Evolutionary conservation across 2,329 filamentous ascomycete genomes (phyloP).

Genomic region (Diaporthe velutina): DNA sequence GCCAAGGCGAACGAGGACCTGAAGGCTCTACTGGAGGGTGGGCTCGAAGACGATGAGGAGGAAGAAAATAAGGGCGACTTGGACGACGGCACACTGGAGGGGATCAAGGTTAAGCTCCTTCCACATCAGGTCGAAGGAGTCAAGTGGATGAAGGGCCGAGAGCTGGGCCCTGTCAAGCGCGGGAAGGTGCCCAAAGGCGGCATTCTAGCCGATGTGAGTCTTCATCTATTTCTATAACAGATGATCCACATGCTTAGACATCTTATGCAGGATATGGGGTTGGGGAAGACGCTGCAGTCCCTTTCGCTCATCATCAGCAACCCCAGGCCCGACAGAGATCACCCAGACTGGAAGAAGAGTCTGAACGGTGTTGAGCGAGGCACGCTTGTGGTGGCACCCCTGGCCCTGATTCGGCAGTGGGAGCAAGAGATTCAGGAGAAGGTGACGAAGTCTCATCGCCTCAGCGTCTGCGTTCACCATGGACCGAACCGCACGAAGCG

Average conservation of each 20-base stretch:
- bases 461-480: slow-evolving; percentile 92
- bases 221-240: background rate
- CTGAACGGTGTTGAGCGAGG: slow-evolving; percentile 78
- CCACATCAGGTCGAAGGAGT: slow-evolving; percentile 96
- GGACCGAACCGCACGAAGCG: slow-evolving; percentile 87
- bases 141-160: slow-evolving; percentile 94
- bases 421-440: slow-evolving; percentile 92
- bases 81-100: slow-evolving; percentile 73
- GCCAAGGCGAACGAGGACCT: slow-evolving; percentile 80
- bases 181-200: slow-evolving; percentile 89
- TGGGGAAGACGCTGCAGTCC: slow-evolving; percentile 96
- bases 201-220: slow-evolving; percentile 81
- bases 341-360: slow-evolving; percentile 75
- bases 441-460: slow-evolving; percentile 74
- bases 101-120: slow-evolving; percentile 87
- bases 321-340: slow-evolving; percentile 73
- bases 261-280: slow-evolving; percentile 80
- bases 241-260: background rate
- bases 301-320: slow-evolving; percentile 91
- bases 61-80: slow-evolving; percentile 55
- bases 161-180: slow-evolving; percentile 86
- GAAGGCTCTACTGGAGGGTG: slow-evolving; percentile 85
- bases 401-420: slow-evolving; percentile 97
- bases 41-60: slow-evolving; percentile 79
- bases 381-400: slow-evolving; percentile 91